Conservation (phyloP, 176 grass and related monocot species). For the Carex cristatella region DNA sequence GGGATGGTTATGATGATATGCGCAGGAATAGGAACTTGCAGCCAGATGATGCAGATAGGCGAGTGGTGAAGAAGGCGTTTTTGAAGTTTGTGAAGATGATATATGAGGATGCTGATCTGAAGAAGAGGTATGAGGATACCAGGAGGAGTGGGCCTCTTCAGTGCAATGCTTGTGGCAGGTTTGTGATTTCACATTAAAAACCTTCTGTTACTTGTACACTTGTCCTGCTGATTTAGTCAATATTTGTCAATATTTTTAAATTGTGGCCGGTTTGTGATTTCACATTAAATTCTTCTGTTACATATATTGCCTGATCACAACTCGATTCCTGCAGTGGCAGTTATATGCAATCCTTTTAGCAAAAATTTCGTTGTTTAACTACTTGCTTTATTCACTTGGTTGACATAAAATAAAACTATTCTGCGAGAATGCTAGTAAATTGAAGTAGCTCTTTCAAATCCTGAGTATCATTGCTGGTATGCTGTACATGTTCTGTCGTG, state of each 20-base stretch:
- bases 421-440: neutral
- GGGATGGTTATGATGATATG: constrained; percentile 19
- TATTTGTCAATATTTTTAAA: no score
- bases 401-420: neutral
- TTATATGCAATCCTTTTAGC: neutral
- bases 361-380: neutral
- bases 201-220: neutral
- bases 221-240: neutral
- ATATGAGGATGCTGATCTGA: constrained; percentile 48
- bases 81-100: constrained; percentile 81
- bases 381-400: neutral
- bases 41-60: constrained; percentile 31
- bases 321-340: neutral
- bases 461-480: neutral
- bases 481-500: neutral
- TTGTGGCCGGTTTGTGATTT: constrained; percentile 82
- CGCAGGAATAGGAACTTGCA: constrained; percentile 5
- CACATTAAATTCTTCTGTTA: neutral
- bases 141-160: constrained; percentile 36
- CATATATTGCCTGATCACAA: neutral
- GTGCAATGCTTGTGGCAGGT: constrained; percentile 88
- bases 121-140: constrained; percentile 60
- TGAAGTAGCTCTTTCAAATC: neutral
- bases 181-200: constrained; percentile 36
- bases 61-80: constrained; percentile 52